Evolutionary conservation across 1,284 basidiomycete species (phyloP), one percentile per base, ranked within the genome.

Genomic region (Sporisorium exsertum): DNA sequence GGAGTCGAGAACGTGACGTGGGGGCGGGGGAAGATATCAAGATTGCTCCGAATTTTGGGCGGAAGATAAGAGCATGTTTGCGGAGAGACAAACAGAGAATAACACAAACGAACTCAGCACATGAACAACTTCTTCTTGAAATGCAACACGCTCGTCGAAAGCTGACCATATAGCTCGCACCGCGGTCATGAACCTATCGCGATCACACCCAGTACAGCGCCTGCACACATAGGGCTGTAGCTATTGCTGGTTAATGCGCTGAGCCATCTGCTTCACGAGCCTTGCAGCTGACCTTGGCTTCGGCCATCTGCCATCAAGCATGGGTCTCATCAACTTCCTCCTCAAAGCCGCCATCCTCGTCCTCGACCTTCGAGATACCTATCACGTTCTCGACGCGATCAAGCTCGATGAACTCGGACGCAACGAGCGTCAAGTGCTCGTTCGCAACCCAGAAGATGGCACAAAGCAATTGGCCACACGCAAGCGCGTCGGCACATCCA

Each of bases 291-390:
- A 6, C 40, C 3, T 0, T 8, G 18, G 27, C 53, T 29, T 5
- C 27, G 10, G 40, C 33, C 26, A 37, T 7, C 18, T 20, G 40
- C 29, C 26, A 46, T 4, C 33, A 4, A 54, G 43, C 15, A 77
- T 77, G 74, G 62, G 56, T 3, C 66, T 77, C 42, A 64, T 72
- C 51, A 72, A 72, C 50, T 40, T 77, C 9, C 18, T 72, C 12
- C 63, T 77, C 12, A 77, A 72, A 46, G 45, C 65, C 5, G 40
- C 32, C 56, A 72, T 72, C 47, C 52, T 77, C 15, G 16, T 72
- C 24, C 74, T 77, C 43, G 66, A 71, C 24, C 59, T 77, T 7
- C 64, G 69, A 22, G 64, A 66, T 32, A 71, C 70, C 18, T 77
- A 54, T 40, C 64, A 72, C 24, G 62, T 52, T 15, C 70, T 77